Evolutionary conservation across 2,329 filamentous ascomycete genomes (phyloP).

Genomic region (Periconia sp.): DNA sequence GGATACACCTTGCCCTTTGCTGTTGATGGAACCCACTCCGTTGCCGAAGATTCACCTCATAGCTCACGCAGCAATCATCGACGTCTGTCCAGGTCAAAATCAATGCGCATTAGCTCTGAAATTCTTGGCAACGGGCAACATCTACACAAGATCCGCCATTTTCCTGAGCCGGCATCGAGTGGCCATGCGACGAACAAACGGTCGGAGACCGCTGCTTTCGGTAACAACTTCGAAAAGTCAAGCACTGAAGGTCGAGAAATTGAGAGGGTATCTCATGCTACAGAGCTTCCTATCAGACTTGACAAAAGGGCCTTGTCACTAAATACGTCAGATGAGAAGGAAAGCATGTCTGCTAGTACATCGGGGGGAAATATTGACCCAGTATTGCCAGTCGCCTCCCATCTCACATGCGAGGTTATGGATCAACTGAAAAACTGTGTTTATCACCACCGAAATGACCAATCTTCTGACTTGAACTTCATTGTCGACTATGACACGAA

Average conservation of each 20-base stretch:
- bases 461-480: conserved; percentile 17
- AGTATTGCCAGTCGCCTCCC: conserved; percentile 24
- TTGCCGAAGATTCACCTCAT: conserved; percentile 7
- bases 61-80: conserved; percentile 14
- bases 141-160: conserved; percentile 36
- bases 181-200: too few species aligned
- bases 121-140: conserved; percentile 30
- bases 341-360: not conserved
- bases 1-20: conserved; percentile 9
- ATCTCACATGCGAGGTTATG: conserved; percentile 35
- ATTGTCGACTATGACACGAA: conserved; percentile 26
- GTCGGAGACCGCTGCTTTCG: too few species aligned
- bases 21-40: conserved; percentile 9
- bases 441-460: conserved; percentile 17
- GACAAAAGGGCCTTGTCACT: not conserved
- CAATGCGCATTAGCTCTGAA: conserved; percentile 16
- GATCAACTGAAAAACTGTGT: conserved; percentile 36
- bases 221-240: too few species aligned
- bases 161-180: conserved; percentile 12
- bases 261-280: too few species aligned
- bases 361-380: not conserved
- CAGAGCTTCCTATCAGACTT: too few species aligned
- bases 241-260: too few species aligned
- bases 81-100: conserved; percentile 11
- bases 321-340: not conserved